Evolutionary conservation across 768 basidiomycete species (phyloP), one percentile per base, ranked within the genome.

Genomic region (Infundibulicybe gibba): DNA sequence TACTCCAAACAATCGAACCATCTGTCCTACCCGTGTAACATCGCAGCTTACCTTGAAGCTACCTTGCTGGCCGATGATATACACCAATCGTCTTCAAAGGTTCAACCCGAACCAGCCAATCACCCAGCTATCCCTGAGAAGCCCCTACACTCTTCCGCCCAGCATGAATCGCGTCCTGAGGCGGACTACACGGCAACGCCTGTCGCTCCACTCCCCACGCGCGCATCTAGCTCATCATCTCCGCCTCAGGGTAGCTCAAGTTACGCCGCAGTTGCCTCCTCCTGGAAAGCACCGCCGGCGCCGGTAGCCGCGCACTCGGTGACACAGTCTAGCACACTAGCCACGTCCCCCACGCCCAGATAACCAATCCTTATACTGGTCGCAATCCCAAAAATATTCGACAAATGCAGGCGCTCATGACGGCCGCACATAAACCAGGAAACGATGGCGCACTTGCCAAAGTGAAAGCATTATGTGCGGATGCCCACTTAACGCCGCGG

Each of bases 401-500:
- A 9, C 70, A 75, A 32, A 54, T 75, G 10, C 68, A 72, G 42
- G 62, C 67, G 3, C 68, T 75, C 45, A 73, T 75, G 53, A 62
- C 59, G 35, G 65, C 64, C 10, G 74, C 73, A 14, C 70, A 72
- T 47, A 67, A 71, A 52, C 69, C 70, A 1, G 67, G 69, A 0
- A 74, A 72, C 42, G 63, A 69, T 5, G 67, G 62, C 35, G 65
- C 66, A 30, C 61, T 75, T 43, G 57, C 62, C 32, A 70, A 63
- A 50, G 66, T 75, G 52, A 75, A 75, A 57, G 64, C 65, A 42
- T 52, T 75, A 34, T 75, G 74, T 53, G 65, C 71, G 0, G 70
- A 72, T 32, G 74, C 74, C 10, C 74, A 75, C 43, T 56, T 54
- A 42, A 74, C 73, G 0, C 67, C 69, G 11, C 64, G 69, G 50